phyloP scores from a whole-genome alignment of 2,329 filamentous ascomycete genomes.

The Capronia americana region DNA sequence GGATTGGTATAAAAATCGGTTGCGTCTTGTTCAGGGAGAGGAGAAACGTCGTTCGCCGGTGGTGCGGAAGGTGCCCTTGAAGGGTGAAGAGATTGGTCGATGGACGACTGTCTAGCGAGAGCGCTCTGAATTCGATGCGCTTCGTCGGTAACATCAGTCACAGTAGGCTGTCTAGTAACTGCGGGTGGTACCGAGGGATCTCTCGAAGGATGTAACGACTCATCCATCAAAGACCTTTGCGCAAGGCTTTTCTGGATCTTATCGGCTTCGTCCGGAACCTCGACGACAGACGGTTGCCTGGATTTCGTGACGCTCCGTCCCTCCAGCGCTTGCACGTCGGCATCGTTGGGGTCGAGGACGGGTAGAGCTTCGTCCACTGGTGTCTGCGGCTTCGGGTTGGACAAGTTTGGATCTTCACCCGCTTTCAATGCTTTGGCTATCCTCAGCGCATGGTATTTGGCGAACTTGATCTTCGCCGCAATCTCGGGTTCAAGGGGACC shows the following conservation, averaged over 20 bases:
- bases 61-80: slow-evolving; percentile 38
- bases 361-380: slow-evolving; percentile 54
- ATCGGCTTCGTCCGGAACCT: slow-evolving; percentile 64
- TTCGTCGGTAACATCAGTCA: slow-evolving; percentile 67
- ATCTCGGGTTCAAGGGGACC: slow-evolving; percentile 75
- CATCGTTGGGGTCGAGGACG: slow-evolving; percentile 67
- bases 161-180: slow-evolving; percentile 55
- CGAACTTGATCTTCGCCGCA: slow-evolving; percentile 88
- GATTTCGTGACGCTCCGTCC: slow-evolving; percentile 53
- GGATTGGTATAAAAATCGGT: slow-evolving; percentile 48
- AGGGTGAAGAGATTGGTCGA: slow-evolving; percentile 59
- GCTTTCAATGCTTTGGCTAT: slow-evolving; percentile 91
- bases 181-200: slow-evolving; percentile 49
- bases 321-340: slow-evolving; percentile 65
- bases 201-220: slow-evolving; percentile 58
- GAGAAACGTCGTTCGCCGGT: slow-evolving; percentile 36
- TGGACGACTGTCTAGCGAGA: slow-evolving; percentile 55
- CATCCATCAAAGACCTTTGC: slow-evolving; percentile 56
- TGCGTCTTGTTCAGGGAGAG: slow-evolving; percentile 36
- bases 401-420: slow-evolving; percentile 87
- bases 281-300: slow-evolving; percentile 64
- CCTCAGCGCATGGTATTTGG: slow-evolving; percentile 91
- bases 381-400: slow-evolving; percentile 73
- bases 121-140: slow-evolving; percentile 55
- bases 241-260: slow-evolving; percentile 54